These are phyloP conservation scores for Cordyceps cateniannulata DNA, from an alignment of 2,329 filamentous ascomycete genomes.

Conservation along the genomic window DNA sequence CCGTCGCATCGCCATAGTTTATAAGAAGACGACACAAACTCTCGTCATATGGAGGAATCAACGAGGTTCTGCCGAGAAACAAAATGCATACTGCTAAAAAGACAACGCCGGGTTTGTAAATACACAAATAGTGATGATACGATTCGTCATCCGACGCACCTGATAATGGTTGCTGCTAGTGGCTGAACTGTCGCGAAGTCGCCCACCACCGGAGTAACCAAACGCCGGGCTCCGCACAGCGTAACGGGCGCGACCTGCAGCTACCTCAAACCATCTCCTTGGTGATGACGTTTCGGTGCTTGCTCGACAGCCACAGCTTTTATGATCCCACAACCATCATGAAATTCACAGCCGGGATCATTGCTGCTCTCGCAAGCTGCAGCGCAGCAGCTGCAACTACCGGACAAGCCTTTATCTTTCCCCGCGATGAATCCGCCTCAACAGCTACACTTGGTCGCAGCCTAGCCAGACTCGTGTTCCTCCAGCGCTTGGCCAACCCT, in stretches of 20 bases:
- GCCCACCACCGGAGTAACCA: conserved; percentile 11
- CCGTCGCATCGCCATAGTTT: conserved; percentile 6
- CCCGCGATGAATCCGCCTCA: conserved; percentile 23
- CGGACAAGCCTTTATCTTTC: conserved; percentile 50
- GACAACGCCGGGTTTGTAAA: not conserved
- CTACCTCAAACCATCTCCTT: not conserved
- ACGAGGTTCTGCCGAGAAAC: not conserved
- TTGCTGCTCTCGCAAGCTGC: conserved; percentile 32
- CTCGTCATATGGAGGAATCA: not conserved
- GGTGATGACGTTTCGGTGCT: conserved; percentile 22
- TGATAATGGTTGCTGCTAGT: not conserved
- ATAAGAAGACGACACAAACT: not conserved
- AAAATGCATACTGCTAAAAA: conserved; percentile 9
- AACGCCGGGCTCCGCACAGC: conserved; percentile 11
- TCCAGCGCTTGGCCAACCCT: conserved; percentile 46
- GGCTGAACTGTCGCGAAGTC: not conserved
- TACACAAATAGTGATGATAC: not conserved
- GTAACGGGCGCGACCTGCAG: conserved; percentile 4
- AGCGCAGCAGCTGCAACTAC: conserved; percentile 32
- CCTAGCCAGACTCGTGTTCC: conserved; percentile 51
- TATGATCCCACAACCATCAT: conserved; percentile 30
- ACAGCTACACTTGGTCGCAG: conserved; percentile 42
- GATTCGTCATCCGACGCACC: not conserved
- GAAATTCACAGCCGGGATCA: conserved; percentile 36
- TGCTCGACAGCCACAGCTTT: conserved; percentile 23